Base-by-base conservation (phyloP, 805 yeast species). In the Lipomyces sp. region DNA sequence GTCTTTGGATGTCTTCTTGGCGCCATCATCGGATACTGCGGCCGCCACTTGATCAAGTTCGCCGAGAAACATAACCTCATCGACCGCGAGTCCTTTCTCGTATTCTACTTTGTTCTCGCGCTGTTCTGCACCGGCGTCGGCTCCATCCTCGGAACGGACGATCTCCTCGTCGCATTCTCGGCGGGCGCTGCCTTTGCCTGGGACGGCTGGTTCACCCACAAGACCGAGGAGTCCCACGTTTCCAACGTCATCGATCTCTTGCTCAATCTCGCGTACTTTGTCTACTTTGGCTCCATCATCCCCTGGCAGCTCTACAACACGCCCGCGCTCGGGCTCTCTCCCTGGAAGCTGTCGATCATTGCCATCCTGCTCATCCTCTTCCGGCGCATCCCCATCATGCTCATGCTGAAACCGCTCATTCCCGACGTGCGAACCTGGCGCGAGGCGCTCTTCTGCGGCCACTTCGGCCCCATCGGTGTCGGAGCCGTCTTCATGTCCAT, bases 401-500 rank as follows among this genome's bases (percentile, higher is more conserved):
- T 89, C 43, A 75, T 80, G 0, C 69, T 86, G 43, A 85, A 85
- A 62, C 89, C 91, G 0, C 65, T 88, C 22, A 83, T 87, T 1
- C 96, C 96, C 0, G 96, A 89, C 65, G 79, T 89, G 35, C 82
- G 87, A 61, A 78, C 87, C 10, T 89, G 96, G 95, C 80, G 95
- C 66, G 97, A 89, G 67, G 96, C 96, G 0, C 65, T 89, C 2
- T 90, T 90, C 67, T 87, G 95, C 66, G 96, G 96, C 19, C 96
- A 89, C 70, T 89, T 90, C 68, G 97, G 97, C 16, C 96, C 97
- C 1, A 86, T 90, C 63, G 97, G 97, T 42, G 96, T 89, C 21
- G 96, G 96, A 51, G 95, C 95, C 1, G 74, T 89, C 6, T 88
- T 86, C 68, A 91, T 93, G 37, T 82, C 86, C 4, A 82, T 89